Conservation (phyloP, 2,329 filamentous ascomycete species). For the Arthrobotrys sinensis region DNA sequence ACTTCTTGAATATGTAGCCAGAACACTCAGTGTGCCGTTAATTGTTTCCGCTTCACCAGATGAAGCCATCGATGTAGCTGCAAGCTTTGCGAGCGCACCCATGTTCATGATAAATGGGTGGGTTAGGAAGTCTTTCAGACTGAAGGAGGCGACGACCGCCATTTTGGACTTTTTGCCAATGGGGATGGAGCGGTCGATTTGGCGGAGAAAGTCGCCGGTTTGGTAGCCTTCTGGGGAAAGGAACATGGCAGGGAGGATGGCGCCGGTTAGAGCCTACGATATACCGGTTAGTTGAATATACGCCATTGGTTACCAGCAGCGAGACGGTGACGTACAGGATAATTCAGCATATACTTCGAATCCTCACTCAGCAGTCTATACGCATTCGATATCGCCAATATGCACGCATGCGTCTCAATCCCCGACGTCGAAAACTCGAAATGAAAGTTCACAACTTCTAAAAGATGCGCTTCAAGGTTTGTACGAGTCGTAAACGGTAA, state of each 20-base stretch:
- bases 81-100: conserved; percentile 77
- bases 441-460: conserved; percentile 57
- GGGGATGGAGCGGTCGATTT: conserved; percentile 78
- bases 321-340: conserved; percentile 35
- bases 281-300: background rate
- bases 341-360: conserved; percentile 53
- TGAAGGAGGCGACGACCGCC: conserved; percentile 30
- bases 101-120: conserved; percentile 77
- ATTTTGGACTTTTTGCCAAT: conserved; percentile 75
- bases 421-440: conserved; percentile 56
- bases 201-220: conserved; percentile 80
- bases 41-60: conserved; percentile 69
- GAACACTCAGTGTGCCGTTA: conserved; percentile 44
- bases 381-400: conserved; percentile 54
- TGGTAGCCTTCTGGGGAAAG: conserved; percentile 81
- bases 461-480: conserved; percentile 51
- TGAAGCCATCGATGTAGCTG: conserved; percentile 74
- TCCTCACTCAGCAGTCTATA: conserved; percentile 51
- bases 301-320: background rate
- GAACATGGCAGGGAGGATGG: conserved; percentile 78
- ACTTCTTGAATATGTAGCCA: conserved; percentile 49
- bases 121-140: conserved; percentile 64
- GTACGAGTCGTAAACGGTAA: conserved; percentile 50
- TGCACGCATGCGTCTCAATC: conserved; percentile 54
- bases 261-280: conserved; percentile 74